Percentiles rank a stretch among this genome's conserved stretches.
phyloP scores from a whole-genome alignment of 306 rosid genomes.

The Lathyrus aphaca region DNA sequence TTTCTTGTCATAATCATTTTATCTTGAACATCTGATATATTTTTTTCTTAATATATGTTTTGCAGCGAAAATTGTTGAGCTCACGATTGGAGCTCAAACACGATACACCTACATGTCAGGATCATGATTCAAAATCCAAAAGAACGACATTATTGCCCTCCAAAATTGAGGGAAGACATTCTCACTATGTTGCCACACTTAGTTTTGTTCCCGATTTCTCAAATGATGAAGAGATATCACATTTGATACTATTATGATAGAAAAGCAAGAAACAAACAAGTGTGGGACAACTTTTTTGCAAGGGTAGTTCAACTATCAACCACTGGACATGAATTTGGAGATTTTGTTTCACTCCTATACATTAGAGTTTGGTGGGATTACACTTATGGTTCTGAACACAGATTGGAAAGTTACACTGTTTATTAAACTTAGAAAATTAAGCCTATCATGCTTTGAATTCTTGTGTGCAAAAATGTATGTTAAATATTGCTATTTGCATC shows the following conservation, averaged over 20 bases:
- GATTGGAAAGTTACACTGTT: constrained; percentile 11
- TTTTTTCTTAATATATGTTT: not conserved
- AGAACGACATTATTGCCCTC: constrained; percentile 31
- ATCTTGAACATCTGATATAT: constrained; percentile 2
- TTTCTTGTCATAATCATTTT: constrained; percentile 23
- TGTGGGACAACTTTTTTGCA: constrained; percentile 27
- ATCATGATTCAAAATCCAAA: constrained; percentile 50
- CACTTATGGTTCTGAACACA: constrained; percentile 29
- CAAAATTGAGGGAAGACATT: constrained; percentile 30
- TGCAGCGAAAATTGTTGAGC: constrained; percentile 91
- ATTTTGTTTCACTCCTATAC: constrained; percentile 38
- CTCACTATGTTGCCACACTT: constrained; percentile 26
- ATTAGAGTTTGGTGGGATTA: constrained; percentile 15
- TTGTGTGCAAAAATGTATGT: constrained; percentile 5
- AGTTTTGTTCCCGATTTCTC: constrained; percentile 20
- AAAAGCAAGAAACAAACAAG: constrained; percentile 25
- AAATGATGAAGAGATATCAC: constrained; percentile 21
- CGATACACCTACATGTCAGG: constrained; percentile 90
- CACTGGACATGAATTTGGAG: constrained; percentile 27
- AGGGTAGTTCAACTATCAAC: constrained; percentile 31
- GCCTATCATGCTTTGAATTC: not conserved
- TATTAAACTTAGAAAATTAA: constrained; percentile 18
- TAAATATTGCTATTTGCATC: not conserved
- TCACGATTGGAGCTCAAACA: constrained; percentile 83
- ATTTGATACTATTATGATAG: constrained; percentile 14